Evolutionary conservation across 305 asterid genomes (phyloP).

Genomic region (Fraxinus velutina): DNA sequence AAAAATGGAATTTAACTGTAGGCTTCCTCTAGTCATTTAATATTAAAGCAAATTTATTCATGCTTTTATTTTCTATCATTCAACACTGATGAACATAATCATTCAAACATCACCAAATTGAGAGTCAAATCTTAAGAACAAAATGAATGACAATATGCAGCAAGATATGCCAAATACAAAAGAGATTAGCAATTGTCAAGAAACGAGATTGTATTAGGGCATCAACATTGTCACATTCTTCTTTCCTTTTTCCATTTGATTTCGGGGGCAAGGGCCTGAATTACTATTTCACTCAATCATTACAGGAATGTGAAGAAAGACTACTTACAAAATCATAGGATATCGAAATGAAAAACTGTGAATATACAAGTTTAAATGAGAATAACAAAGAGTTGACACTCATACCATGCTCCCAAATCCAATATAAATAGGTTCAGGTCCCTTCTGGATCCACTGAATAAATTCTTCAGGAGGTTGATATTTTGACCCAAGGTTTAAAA

Average conservation of each 20-base stretch:
- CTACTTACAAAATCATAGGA: neutral
- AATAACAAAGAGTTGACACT: neutral
- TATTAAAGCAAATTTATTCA: neutral
- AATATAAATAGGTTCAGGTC: constrained; percentile 72
- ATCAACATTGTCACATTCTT: neutral
- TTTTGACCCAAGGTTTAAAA: constrained; percentile 63
- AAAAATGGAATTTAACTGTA: neutral
- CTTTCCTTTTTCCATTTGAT: neutral
- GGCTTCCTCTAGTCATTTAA: neutral
- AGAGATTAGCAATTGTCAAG: neutral
- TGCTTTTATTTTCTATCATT: neutral
- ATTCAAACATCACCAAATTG: neutral
- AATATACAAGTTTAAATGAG: neutral
- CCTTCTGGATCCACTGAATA: constrained; percentile 68
- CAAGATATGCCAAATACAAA: neutral
- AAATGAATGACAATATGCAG: neutral
- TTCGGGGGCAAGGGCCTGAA: neutral
- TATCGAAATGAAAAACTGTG: neutral
- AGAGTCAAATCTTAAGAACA: neutral
- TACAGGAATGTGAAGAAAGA: neutral
- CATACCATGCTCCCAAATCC: constrained; percentile 98
- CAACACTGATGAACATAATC: neutral
- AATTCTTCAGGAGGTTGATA: constrained; percentile 76
- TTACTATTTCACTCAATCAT: neutral
- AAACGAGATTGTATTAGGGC: neutral